Evolutionary conservation across 768 basidiomycete species (phyloP), one percentile per base, ranked within the genome.

Genomic region (Tylopilus vinaceipallidus): DNA sequence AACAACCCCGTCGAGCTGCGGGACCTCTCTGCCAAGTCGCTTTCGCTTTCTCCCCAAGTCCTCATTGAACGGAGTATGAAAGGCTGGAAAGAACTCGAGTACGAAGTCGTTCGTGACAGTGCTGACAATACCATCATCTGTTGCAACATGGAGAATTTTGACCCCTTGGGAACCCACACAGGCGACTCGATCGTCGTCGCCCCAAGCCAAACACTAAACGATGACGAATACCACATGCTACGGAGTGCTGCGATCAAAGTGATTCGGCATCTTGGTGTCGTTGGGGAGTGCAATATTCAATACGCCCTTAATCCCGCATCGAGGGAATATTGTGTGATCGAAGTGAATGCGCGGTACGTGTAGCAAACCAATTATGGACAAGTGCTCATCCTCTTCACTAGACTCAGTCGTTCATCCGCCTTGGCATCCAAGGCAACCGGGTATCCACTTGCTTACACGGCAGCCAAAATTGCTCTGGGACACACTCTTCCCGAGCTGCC

Each of bases 111-210:
- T 62, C 88, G 97, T 46, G 97, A 99, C 67, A 94, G 80, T 57
- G 95, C 95, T 43, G 97, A 99, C 72, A 97, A 98, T 75, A 98
- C 95, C 23, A 99, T 99, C 71, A 98, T 98, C 61, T 98, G 95
- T 74, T 98, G 95, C 73, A 95, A 95, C 71, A 95, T 95, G 92
- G 92, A 98, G 73, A 98, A 99, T 73, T 99, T 99, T 58, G 97
- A 99, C 65, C 97, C 97, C 32, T 87, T 98, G 52, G 97, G 97
- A 56, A 98, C 92, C 20, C 97, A 99, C 69, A 99, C 97, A 17
- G 97, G 97, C 58, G 97, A 98, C 69, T 98, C 97, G 12, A 99
- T 99, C 65, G 97, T 99, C 62, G 94, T 98, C 36, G 97, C 97
- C 3, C 97, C 97, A 1, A 98, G 95, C 4, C 97, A 99, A 71